These are phyloP conservation scores for Aphanomyces euteiches DNA, from an alignment of 352 stramenopile species.

Conservation along the genomic window DNA sequence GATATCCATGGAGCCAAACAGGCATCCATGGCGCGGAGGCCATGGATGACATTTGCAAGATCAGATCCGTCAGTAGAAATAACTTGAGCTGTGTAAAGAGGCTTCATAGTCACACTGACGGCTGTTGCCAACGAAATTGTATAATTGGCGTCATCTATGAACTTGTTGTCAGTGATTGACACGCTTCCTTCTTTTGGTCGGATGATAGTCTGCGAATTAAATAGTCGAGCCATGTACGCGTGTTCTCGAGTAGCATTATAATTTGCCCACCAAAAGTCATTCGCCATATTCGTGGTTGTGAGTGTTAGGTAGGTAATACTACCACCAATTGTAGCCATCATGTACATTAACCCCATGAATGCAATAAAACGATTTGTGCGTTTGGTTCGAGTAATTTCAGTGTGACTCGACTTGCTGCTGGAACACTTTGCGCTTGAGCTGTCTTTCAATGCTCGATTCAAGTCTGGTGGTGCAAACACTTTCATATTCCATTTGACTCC, in stretches of 20 bases:
- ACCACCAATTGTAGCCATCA: not conserved
- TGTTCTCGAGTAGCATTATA: not conserved
- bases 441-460: not conserved
- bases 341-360: not conserved
- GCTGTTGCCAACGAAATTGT: not conserved
- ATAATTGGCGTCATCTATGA: not conserved
- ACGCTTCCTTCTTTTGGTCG: not conserved
- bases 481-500: not conserved
- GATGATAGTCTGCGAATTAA: not conserved
- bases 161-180: not conserved
- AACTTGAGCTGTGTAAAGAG: not conserved
- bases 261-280: conserved; percentile 27
- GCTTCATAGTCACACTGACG: not conserved
- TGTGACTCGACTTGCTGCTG: too few relatives aligned
- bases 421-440: not conserved
- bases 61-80: not conserved
- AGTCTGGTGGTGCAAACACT: not conserved
- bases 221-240: not conserved
- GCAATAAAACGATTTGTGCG: not conserved
- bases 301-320: conserved; percentile 18
- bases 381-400: too few relatives aligned
- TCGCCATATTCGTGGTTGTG: conserved; percentile 6
- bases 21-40: not conserved
- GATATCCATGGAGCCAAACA: conserved; percentile 17
- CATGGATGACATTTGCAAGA: not conserved